Base-by-base conservation (phyloP, 345 rosid species). In the Heritiera fomes region DNA sequence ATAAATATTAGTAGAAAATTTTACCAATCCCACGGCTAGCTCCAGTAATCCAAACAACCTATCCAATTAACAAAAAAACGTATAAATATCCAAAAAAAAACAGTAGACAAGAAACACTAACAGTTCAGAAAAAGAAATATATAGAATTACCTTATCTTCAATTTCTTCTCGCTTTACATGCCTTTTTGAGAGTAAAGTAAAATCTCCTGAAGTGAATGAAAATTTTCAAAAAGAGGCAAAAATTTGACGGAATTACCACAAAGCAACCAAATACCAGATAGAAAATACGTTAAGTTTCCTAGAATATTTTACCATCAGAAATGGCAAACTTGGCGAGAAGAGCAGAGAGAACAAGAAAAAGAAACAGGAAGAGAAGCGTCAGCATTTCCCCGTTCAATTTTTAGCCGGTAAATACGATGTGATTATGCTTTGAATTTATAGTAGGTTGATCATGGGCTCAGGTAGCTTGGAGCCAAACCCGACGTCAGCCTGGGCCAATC, bases 1-100 rank as follows among this genome's bases (percentile, higher is more conserved):
- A 47, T 28, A 49, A 70, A 49, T 68, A 49, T 10, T 6, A 28
- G 40, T 47, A 14, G 41, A 71, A 72, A 52, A 32, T 4, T 52
- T 41, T 87, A 93, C 99, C 99, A 38, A 95, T 95, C 71, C 99
- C 99, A 40, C 99, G 94, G 81, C 99, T 93, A 43, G 98, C 97
- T 14, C 99, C 98, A 64, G 99, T 95, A 65, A 95, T 91, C 99
- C 99, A 95, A 32, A 93, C 84, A 30, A 95, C 98, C 98, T 91
- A 69, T 34, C 18, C 32, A 60, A 76, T 67, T 3, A 83, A 32
- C 38, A 34, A 75, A 72, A 71, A 75, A 66, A 53, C 15, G 30
- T 68, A 32, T 52, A 41, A 71, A 38, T n/a, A 40, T 55, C 3
- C 2, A 34, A 34, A 53, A 32, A 7, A n/a, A 14, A 63, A 47